Conservation (phyloP, 441 rosid species). For the Eruca vesicaria region DNA sequence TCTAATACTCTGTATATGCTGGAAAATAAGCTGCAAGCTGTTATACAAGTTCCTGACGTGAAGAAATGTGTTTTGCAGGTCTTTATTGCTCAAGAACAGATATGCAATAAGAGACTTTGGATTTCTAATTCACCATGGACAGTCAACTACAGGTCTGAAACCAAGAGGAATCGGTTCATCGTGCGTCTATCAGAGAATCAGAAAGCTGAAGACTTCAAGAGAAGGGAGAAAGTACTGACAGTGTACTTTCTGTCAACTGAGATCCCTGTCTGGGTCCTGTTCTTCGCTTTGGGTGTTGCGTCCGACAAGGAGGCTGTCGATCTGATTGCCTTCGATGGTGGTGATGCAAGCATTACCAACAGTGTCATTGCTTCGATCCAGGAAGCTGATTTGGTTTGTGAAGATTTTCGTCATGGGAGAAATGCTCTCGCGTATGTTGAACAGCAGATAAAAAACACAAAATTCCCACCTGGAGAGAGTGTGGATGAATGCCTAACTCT, state of each 20-base stretch:
- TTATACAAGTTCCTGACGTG: constrained; percentile 8
- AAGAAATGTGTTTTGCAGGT: constrained; percentile 44
- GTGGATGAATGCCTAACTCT: constrained; percentile 53
- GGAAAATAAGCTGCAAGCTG: not conserved
- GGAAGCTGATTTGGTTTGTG: constrained; percentile 63
- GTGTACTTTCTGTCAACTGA: constrained; percentile 78
- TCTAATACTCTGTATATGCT: not conserved
- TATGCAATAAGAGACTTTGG: constrained; percentile 85
- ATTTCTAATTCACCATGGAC: constrained; percentile 68
- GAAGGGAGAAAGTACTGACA: constrained; percentile 67
- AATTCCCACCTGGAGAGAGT: constrained; percentile 73
- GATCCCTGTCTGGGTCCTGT: constrained; percentile 80
- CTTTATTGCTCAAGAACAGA: constrained; percentile 91
- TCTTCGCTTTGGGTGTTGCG: constrained; percentile 76
- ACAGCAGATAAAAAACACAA: constrained; percentile 43
- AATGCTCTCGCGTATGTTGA: constrained; percentile 43
- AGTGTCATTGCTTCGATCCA: constrained; percentile 63
- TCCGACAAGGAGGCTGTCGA: constrained; percentile 73
- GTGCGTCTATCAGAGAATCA: constrained; percentile 50
- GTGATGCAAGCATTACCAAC: constrained; percentile 60
- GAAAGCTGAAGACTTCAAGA: constrained; percentile 47
- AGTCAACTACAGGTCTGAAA: constrained; percentile 60
- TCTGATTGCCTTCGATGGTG: constrained; percentile 55
- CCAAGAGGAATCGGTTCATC: constrained; percentile 63
- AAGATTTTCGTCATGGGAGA: constrained; percentile 45